These are phyloP conservation scores for Corymbia citriodora DNA, from an alignment of 441 rosid species.

Conservation along the genomic window DNA sequence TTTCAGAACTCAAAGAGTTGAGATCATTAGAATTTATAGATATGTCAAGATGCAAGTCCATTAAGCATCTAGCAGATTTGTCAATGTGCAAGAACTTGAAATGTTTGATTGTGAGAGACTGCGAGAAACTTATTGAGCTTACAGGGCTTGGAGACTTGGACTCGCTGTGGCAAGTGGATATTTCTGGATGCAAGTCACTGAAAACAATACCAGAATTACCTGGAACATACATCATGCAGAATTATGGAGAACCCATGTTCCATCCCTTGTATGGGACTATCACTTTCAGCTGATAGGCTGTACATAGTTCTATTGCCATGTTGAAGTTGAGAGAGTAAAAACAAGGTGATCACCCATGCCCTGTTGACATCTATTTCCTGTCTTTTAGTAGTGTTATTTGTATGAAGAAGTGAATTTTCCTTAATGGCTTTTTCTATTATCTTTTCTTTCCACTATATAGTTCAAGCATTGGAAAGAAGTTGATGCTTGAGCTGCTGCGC, in stretches of 20 bases:
- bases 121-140: not conserved
- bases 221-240: not conserved
- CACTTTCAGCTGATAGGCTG: not conserved
- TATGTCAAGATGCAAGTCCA: not conserved
- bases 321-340: not conserved
- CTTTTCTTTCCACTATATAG: not conserved
- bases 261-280: not conserved
- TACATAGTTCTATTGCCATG: not conserved
- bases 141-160: not conserved
- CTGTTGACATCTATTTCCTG: not conserved
- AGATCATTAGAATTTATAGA: not conserved
- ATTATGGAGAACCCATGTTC: not conserved
- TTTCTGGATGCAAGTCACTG: not conserved
- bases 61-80: not conserved
- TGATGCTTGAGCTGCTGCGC: not conserved
- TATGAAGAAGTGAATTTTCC: not conserved
- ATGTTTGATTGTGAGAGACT: not conserved
- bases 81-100: not conserved
- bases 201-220: not conserved
- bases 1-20: not conserved
- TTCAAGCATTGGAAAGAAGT: not conserved
- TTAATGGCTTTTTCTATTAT: not conserved
- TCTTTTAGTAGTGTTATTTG: not conserved
- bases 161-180: not conserved
- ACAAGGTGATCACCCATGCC: not conserved